Evolutionary conservation across 768 basidiomycete species (phyloP).

Genomic region (Lanmaoa rubissima): DNA sequence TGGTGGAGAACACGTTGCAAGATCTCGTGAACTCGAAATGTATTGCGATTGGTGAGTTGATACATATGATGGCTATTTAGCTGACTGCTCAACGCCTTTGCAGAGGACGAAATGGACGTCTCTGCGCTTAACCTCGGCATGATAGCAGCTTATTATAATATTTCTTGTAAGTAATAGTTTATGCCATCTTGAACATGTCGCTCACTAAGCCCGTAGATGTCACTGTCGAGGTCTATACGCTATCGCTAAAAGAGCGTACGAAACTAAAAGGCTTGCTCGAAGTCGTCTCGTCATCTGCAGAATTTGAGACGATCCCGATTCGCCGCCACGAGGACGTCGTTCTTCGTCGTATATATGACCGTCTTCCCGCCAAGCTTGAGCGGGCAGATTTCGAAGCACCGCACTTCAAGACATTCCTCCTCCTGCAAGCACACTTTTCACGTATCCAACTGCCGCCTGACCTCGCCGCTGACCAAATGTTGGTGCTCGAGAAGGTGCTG

Average conservation of each 20-base stretch:
- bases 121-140: slow-evolving; percentile 93
- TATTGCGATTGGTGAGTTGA: slow-evolving; percentile 72
- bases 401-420: slow-evolving; percentile 96
- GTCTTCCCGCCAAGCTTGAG: slow-evolving; percentile 93
- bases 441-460: slow-evolving; percentile 91
- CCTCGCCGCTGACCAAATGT: slow-evolving; percentile 84
- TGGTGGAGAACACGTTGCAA: slow-evolving; percentile 90
- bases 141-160: slow-evolving; percentile 97
- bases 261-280: slow-evolving; percentile 96
- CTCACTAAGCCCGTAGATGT: slow-evolving; percentile 56
- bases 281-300: slow-evolving; percentile 94
- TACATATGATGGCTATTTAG: background rate
- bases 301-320: slow-evolving; percentile 94
- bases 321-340: slow-evolving; percentile 88
- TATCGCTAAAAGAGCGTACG: slow-evolving; percentile 93
- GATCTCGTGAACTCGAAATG: slow-evolving; percentile 95
- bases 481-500: slow-evolving; percentile 87
- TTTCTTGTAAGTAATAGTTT: slow-evolving; percentile 62
- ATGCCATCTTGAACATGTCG: too few species aligned
- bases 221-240: slow-evolving; percentile 94
- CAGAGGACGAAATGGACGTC: slow-evolving; percentile 91
- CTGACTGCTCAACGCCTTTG: background rate
- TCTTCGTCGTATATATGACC: slow-evolving; percentile 89
- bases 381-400: slow-evolving; percentile 85
- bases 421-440: slow-evolving; percentile 96